phyloP scores from a whole-genome alignment of 768 basidiomycete species.

The Tremella mesenterica region DNA sequence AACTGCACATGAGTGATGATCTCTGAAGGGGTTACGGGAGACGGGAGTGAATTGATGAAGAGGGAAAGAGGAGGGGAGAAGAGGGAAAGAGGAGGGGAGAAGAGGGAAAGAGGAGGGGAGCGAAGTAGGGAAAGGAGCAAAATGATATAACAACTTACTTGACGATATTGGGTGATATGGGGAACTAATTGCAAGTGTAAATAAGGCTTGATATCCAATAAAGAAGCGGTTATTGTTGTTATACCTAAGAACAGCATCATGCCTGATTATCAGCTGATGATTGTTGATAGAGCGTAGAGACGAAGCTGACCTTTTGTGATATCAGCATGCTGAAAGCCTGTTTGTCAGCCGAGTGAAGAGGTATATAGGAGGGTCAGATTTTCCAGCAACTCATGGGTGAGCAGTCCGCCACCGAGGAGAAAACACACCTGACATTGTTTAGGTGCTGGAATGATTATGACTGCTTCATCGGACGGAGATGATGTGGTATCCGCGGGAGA shows the following conservation, averaged over 20 bases:
- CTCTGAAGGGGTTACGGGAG: background rate
- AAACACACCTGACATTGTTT: background rate
- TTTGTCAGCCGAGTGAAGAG: background rate
- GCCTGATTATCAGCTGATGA: constrained; percentile 48
- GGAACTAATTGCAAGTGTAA: constrained; percentile 83
- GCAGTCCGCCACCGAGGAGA: background rate
- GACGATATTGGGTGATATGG: constrained; percentile 80
- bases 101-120: background rate
- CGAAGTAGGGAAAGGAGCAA: background rate
- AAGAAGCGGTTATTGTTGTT: constrained; percentile 62
- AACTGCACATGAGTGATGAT: constrained; percentile 51
- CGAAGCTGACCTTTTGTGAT: constrained; percentile 2
- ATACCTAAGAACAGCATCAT: constrained; percentile 66
- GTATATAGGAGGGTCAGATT: too few species aligned
- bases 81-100: constrained; percentile 43
- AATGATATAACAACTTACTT: constrained; percentile 51
- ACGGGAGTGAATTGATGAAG: background rate
- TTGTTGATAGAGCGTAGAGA: background rate
- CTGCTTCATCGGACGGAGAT: too few species aligned
- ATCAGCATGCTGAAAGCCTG: constrained; percentile 2
- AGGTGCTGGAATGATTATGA: too few species aligned
- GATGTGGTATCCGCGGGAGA: too few species aligned
- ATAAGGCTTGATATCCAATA: constrained; percentile 83
- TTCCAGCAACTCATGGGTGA: background rate
- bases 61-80: background rate